Evolutionary conservation across 176 grass and related monocot genomes (phyloP).

Genomic region (Avena eriantha): DNA sequence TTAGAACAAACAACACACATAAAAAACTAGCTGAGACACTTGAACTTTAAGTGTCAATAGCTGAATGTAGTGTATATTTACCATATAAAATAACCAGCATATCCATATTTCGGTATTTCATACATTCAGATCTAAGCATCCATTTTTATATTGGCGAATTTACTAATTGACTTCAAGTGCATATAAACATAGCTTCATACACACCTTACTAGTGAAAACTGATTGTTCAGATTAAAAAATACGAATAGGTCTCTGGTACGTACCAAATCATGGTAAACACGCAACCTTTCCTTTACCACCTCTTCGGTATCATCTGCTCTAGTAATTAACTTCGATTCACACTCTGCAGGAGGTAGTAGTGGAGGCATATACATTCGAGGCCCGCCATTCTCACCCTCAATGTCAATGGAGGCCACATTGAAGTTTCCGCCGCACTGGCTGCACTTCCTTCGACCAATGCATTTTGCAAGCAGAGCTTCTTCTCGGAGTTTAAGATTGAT

Average conservation of each 20-base stretch:
- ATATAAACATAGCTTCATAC: not conserved
- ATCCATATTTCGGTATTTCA: not conserved
- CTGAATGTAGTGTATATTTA: not conserved
- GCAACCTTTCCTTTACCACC: conserved; percentile 84
- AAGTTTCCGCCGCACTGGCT: conserved; percentile 89
- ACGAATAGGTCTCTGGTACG: conserved; percentile 1
- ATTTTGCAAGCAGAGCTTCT: conserved; percentile 82
- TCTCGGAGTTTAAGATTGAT: conserved; percentile 89
- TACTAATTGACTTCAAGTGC: not conserved
- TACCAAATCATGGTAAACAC: conserved; percentile 87
- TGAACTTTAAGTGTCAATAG: not conserved
- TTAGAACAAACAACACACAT: not conserved
- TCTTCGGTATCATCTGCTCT: conserved; percentile 84
- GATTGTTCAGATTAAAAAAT: conserved; percentile 5
- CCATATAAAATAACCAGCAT: not conserved
- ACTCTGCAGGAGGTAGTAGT: conserved; percentile 73
- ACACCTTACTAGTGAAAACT: not conserved
- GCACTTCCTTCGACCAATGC: conserved; percentile 94
- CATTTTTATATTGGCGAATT: not conserved
- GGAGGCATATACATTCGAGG: conserved; percentile 91
- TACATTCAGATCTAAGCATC: not conserved
- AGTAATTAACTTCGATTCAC: conserved; percentile 70
- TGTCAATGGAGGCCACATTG: conserved; percentile 86
- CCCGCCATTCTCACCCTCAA: conserved; percentile 76
- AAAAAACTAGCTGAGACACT: not conserved